These are phyloP conservation scores for Umbelopsis ramanniana DNA, from an alignment of 192 early-diverging fungal species.

Conservation along the genomic window DNA sequence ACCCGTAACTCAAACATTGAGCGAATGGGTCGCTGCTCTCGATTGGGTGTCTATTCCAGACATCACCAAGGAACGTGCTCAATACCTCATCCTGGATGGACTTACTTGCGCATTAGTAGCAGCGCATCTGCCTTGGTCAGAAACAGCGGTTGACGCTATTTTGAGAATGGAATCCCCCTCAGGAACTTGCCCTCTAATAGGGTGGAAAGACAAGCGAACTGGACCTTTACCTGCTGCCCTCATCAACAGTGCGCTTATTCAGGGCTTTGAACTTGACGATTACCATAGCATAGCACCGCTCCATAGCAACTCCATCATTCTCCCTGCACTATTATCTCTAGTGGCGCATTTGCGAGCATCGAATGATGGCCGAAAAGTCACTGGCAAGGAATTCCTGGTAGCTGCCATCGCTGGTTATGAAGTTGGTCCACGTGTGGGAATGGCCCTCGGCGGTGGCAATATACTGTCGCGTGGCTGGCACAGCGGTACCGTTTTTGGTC, in stretches of 20 bases:
- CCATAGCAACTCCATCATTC: constrained; percentile 26
- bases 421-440: constrained; percentile 26
- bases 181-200: constrained; percentile 17
- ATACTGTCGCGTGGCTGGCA: constrained; percentile 35
- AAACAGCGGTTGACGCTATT: constrained; percentile 14
- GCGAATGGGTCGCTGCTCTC: constrained; percentile 13
- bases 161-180: constrained; percentile 22
- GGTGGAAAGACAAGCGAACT: constrained; percentile 22
- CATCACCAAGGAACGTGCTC: neutral
- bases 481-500: constrained; percentile 30
- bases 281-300: constrained; percentile 25
- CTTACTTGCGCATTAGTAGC: constrained; percentile 22
- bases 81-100: constrained; percentile 28
- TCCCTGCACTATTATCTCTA: constrained; percentile 23
- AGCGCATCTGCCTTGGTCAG: constrained; percentile 24
- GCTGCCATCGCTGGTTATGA: constrained; percentile 24
- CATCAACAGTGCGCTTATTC: constrained; percentile 28
- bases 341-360: neutral
- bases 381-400: constrained; percentile 27
- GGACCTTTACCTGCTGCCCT: constrained; percentile 21
- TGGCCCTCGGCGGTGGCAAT: constrained; percentile 25
- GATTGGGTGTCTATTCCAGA: constrained; percentile 25
- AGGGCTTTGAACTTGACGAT: constrained; percentile 30
- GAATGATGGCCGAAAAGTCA: neutral
- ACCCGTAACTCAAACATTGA: neutral